These are phyloP conservation scores for Geotrichum armillariae DNA, from an alignment of 1,139 yeast genomes.

Conservation along the genomic window DNA sequence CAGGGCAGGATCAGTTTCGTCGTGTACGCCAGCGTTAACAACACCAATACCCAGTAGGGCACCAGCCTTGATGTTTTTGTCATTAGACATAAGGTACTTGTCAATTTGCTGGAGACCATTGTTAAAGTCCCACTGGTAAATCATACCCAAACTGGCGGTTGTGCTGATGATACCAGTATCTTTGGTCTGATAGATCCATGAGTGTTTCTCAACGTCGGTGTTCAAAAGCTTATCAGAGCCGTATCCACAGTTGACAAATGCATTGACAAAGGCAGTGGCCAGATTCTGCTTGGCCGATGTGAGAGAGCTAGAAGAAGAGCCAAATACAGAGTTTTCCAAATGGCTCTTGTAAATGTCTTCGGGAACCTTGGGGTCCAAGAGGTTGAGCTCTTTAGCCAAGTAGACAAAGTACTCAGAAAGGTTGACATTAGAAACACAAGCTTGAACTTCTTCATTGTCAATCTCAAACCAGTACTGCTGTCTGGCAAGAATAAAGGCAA, in stretches of 20 bases:
- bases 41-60: conserved; percentile 95
- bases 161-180: conserved; percentile 93
- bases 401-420: conserved; percentile 78
- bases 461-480: conserved; percentile 79
- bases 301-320: conserved; percentile 62
- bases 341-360: conserved; percentile 94
- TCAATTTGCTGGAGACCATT: conserved; percentile 91
- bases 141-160: conserved; percentile 88
- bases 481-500: conserved; percentile 85
- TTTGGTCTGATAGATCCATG: conserved; percentile 91
- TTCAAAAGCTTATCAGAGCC: conserved; percentile 77
- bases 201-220: conserved; percentile 63
- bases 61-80: conserved; percentile 91
- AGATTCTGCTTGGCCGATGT: conserved; percentile 95
- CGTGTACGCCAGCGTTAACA: conserved; percentile 89
- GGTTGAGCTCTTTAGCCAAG: conserved; percentile 81
- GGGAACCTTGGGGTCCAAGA: conserved; percentile 87
- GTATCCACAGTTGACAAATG: conserved; percentile 87
- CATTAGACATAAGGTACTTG: conserved; percentile 82
- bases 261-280: conserved; percentile 93
- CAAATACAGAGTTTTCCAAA: conserved; percentile 66
- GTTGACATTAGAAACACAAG: conserved; percentile 77
- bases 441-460: conserved; percentile 78
- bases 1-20: conserved; percentile 92
- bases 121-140: conserved; percentile 87